These are phyloP conservation scores for Ascochyta clinopodiicola DNA, from an alignment of 2,329 filamentous ascomycete genomes.

Conservation along the genomic window DNA sequence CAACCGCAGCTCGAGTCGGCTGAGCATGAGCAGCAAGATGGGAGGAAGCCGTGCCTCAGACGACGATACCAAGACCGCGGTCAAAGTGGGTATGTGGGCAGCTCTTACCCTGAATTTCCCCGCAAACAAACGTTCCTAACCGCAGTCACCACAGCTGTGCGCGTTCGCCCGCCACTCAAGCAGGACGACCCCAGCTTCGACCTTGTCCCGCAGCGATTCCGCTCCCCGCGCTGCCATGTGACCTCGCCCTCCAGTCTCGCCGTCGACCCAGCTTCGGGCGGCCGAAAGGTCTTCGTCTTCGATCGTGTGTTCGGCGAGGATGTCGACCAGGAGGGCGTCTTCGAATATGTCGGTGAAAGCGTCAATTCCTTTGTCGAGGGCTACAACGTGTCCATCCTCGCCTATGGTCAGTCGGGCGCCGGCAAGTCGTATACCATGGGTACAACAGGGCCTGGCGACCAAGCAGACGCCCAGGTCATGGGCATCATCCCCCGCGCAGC, in stretches of 20 bases:
- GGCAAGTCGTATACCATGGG: conserved; percentile 99
- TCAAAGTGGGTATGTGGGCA: conserved; percentile 86
- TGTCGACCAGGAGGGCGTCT: conserved; percentile 84
- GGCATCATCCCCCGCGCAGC: conserved; percentile 96
- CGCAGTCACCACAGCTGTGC: conserved; percentile 70
- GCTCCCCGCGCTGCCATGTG: conserved; percentile 89
- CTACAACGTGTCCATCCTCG: conserved; percentile 97
- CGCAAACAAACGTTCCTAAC: conserved; percentile 30
- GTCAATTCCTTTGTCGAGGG: conserved; percentile 90
- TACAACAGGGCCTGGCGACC: conserved; percentile 83
- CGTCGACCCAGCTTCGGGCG: conserved; percentile 83
- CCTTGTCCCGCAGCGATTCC: conserved; percentile 93
- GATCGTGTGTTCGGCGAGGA: conserved; percentile 91
- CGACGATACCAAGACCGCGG: conserved; percentile 86
- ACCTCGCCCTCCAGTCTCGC: conserved; percentile 83
- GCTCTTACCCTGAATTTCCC: conserved; percentile 10
- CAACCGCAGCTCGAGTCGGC: conserved; percentile 79
- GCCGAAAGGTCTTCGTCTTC: conserved; percentile 94
- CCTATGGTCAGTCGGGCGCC: conserved; percentile 96
- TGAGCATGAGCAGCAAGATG: conserved; percentile 81
- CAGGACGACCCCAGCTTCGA: conserved; percentile 90
- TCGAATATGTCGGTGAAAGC: conserved; percentile 92
- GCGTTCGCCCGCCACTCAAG: conserved; percentile 85
- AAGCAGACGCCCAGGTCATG: conserved; percentile 73
- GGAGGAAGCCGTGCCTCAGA: conserved; percentile 85